A percentile compares a stretch with the other conserved stretches of the same genome.
Evolutionary conservation across 129 eudicot genomes (phyloP).

Genomic region (Escallonia herrerae): DNA sequence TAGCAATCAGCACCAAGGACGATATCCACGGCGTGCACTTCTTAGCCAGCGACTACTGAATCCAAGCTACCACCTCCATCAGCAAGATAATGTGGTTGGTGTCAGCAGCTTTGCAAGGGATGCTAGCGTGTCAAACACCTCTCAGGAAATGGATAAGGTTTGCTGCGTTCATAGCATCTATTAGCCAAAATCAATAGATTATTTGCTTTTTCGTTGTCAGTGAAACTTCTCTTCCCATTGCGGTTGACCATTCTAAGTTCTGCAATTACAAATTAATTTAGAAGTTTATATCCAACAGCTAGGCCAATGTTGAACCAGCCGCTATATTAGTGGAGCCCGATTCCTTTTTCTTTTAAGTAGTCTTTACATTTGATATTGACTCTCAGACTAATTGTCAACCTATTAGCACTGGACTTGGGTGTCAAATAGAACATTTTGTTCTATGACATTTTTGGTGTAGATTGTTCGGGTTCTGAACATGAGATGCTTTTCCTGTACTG

Average conservation of each 20-base stretch:
- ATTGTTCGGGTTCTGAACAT: not conserved
- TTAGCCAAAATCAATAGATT: too few species aligned
- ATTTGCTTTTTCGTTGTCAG: not conserved
- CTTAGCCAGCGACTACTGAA: conserved; percentile 9
- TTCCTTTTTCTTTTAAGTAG: not conserved
- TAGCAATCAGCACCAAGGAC: conserved; percentile 5
- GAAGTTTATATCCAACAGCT: not conserved
- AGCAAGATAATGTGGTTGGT: conserved; percentile 17
- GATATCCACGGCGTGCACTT: conserved; percentile 12
- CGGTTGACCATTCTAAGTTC: not conserved
- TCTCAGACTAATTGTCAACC: too few species aligned
- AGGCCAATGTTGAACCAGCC: not conserved
- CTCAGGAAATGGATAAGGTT: conserved; percentile 25
- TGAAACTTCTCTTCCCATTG: not conserved
- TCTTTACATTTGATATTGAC: too few species aligned
- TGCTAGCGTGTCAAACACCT: conserved; percentile 20
- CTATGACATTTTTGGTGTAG: not conserved
- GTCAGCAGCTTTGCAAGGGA: conserved; percentile 6
- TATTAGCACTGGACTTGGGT: too few species aligned
- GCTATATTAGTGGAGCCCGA: not conserved
- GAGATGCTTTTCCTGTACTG: too few species aligned
- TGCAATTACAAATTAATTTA: not conserved
- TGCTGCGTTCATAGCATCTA: not conserved
- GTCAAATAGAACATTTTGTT: too few species aligned
- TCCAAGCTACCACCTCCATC: conserved; percentile 9